Evolutionary conservation across 2,329 filamentous ascomycete species (phyloP), one percentile per base, ranked within the genome.

Genomic region (Rosellinia necatrix): DNA sequence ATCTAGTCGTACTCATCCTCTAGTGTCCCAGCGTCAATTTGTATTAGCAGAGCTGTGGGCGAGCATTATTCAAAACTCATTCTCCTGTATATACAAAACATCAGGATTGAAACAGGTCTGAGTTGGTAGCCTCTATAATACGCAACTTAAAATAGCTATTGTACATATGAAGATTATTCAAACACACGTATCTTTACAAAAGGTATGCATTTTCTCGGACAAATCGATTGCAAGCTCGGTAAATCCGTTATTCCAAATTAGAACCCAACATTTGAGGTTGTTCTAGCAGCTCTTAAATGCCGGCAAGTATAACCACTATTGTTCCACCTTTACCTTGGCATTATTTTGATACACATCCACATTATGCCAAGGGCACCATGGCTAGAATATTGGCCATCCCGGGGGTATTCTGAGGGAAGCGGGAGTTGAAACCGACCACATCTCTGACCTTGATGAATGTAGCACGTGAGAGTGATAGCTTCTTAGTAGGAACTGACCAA

Each of bases 351-450:
- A 7, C 8, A 27, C 15, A 7, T 13, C 2, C 19, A 34, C 24
- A 3, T 42, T 8, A 56, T n/a, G 12, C 6, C 7, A 53, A 6
- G 10, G 30, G 12, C 17, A 49, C 21, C 52, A 61, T 41, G 3
- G 17, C 40, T 19, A 77, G 64, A 24, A 77, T 54, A 59, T 79
- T 79, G 9, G 66, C 55, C 63, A 72, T 40, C 30, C 76, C 76
- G 1, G 72, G 75, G 1, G 59, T 64, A 61, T 76, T 76, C 64
- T 81, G 78, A 2, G 76, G 70, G 55, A 73, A 77, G 17, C 78
- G 72, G 4, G 76, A 69, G 68, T 81, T 81, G 70, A 77, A 80
- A 27, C 76, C 76, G 49, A 81, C 72, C 38, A 79, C 72, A 32
- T 74, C 68, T 49, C 75, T 73, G 13, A 71, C 76, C 42, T 66